Evolutionary conservation across 345 rosid species (phyloP).

Genomic region (Moricandia moricandioides): DNA sequence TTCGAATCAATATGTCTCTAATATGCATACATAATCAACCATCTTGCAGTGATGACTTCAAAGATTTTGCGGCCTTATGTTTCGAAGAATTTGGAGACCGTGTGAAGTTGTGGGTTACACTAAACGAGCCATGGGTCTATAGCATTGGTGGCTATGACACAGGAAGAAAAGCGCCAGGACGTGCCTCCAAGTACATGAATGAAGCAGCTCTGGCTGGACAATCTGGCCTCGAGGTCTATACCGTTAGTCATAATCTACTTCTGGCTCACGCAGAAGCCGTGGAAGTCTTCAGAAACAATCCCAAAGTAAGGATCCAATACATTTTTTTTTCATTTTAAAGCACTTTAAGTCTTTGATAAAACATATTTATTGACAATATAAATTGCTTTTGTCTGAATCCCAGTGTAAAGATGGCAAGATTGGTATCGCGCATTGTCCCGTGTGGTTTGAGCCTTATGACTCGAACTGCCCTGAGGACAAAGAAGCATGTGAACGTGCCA

Average conservation of each 20-base stretch:
- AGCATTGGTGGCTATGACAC: constrained; percentile 39
- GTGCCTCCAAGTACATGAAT: constrained; percentile 39
- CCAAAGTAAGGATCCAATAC: constrained; percentile 21
- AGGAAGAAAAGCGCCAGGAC: constrained; percentile 40
- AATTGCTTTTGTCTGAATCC: constrained; percentile 7
- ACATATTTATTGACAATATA: constrained; percentile 3
- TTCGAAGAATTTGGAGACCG: constrained; percentile 43
- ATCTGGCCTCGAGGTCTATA: constrained; percentile 36
- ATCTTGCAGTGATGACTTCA: constrained; percentile 38
- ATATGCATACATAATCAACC: background rate
- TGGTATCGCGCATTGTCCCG: constrained; percentile 36
- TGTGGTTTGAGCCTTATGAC: constrained; percentile 41
- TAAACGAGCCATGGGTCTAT: constrained; percentile 42
- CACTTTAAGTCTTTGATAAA: background rate
- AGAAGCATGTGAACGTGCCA: constrained; percentile 36
- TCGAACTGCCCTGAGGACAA: constrained; percentile 20
- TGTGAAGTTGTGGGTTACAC: constrained; percentile 46
- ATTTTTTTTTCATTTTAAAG: background rate
- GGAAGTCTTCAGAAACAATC: constrained; percentile 34
- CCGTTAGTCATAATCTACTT: constrained; percentile 37
- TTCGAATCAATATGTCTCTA: background rate
- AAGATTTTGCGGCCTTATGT: constrained; percentile 35
- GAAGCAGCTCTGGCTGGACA: constrained; percentile 32
- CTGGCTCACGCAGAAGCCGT: constrained; percentile 40
- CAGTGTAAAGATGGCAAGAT: constrained; percentile 41